Percentiles rank a stretch among this genome's conserved stretches.
Conservation (phyloP, 306 rosid genomes). For the Inga laurina region DNA sequence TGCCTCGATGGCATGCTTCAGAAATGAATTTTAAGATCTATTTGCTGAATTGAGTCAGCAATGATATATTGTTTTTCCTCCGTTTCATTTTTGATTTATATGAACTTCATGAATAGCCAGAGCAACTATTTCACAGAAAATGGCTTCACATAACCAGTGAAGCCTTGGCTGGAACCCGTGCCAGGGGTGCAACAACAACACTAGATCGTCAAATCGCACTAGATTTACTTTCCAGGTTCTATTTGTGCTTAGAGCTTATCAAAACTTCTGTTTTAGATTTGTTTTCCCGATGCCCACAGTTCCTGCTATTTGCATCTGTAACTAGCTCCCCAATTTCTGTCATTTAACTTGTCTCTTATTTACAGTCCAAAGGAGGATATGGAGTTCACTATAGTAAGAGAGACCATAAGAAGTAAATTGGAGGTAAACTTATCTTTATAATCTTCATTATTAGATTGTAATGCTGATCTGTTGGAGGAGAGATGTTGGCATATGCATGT, state of each 20-base stretch:
- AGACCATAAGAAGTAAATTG: conserved; percentile 71
- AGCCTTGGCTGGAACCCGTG: conserved; percentile 98
- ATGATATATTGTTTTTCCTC: conserved; percentile 18
- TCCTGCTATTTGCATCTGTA: conserved; percentile 15
- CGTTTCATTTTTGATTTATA: conserved; percentile 48
- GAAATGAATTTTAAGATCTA: neutral
- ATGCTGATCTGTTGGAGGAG: neutral
- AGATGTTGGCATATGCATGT: neutral
- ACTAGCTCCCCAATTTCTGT: conserved; percentile 5
- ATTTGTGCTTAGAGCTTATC: conserved; percentile 22
- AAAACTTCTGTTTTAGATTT: neutral
- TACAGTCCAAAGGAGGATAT: conserved; percentile 85
- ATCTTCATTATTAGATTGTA: conserved; percentile 14
- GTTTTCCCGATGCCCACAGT: conserved; percentile 11
- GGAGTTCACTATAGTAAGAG: conserved; percentile 92
- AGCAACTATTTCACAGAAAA: conserved; percentile 97
- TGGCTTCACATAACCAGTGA: conserved; percentile 75
- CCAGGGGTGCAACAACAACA: conserved; percentile 67
- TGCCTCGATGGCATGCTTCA: neutral
- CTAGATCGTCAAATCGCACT: conserved; percentile 79
- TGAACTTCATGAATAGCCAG: conserved; percentile 85
- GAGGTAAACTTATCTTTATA: conserved; percentile 60
- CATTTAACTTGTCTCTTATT: conserved; percentile 18
- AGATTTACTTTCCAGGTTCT: conserved; percentile 88
- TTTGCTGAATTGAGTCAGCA: conserved; percentile 32